Conservation (phyloP, 2,329 filamentous ascomycete species). For the Botrytis sinoallii region DNA sequence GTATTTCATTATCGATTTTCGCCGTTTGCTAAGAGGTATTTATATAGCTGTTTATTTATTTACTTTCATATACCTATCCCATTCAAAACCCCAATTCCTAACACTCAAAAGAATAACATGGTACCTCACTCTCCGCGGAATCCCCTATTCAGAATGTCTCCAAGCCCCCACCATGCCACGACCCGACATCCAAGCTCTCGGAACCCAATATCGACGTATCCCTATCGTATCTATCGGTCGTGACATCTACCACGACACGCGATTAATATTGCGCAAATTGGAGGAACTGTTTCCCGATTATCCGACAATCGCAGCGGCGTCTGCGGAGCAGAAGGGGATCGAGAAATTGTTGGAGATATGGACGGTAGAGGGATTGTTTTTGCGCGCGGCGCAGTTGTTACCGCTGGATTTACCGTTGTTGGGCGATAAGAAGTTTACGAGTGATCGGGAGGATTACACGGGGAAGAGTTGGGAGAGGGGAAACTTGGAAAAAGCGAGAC, state of each 20-base stretch:
- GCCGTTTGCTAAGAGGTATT: slow-evolving; percentile 56
- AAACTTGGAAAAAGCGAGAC: slow-evolving; percentile 43
- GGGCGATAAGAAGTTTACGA: slow-evolving; percentile 55
- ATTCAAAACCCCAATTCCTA: background rate
- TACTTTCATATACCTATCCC: too few species aligned
- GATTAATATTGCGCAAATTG: slow-evolving; percentile 64
- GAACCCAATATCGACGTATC: slow-evolving; percentile 66
- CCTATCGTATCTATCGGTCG: slow-evolving; percentile 64
- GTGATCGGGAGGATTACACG: slow-evolving; percentile 52
- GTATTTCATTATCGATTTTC: slow-evolving; percentile 66
- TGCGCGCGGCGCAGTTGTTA: background rate
- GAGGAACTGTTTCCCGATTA: slow-evolving; percentile 50
- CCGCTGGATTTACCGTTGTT: slow-evolving; percentile 35
- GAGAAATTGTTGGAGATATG: slow-evolving; percentile 55
- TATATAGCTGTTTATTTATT: background rate
- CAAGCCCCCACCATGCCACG: slow-evolving; percentile 60
- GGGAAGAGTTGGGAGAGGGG: slow-evolving; percentile 44
- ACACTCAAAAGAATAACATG: slow-evolving; percentile 47
- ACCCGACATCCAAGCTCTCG: slow-evolving; percentile 59
- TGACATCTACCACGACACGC: slow-evolving; percentile 67
- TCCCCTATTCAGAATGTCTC: slow-evolving; percentile 64
- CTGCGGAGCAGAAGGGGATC: slow-evolving; percentile 31
- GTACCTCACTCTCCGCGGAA: slow-evolving; percentile 65
- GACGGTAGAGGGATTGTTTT: slow-evolving; percentile 45
- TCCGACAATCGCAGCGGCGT: background rate